Evolutionary conservation across 2,329 filamentous ascomycete genomes (phyloP).

Genomic region (Alternaria burnsii): DNA sequence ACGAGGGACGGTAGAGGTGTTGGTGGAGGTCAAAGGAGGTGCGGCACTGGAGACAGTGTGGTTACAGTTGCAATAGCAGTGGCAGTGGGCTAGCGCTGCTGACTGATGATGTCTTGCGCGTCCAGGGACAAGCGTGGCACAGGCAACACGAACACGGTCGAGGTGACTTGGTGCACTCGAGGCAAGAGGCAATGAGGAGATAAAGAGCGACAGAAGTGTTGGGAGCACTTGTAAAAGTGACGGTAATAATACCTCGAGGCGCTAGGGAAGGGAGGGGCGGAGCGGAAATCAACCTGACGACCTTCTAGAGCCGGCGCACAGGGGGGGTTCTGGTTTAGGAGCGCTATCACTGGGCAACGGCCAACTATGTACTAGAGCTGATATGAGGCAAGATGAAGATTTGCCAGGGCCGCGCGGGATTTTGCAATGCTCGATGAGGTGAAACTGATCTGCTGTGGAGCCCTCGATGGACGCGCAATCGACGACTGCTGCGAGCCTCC

Average conservation of each 20-base stretch:
- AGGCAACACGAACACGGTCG: slow-evolving; percentile 27
- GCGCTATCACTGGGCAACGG: slow-evolving; percentile 26
- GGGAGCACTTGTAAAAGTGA: slow-evolving; percentile 31
- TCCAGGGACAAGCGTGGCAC: slow-evolving; percentile 31
- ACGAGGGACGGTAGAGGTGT: slow-evolving; percentile 32
- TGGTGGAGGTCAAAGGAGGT: slow-evolving; percentile 28
- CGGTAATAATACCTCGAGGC: slow-evolving; percentile 30
- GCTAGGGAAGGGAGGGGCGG: slow-evolving; percentile 44
- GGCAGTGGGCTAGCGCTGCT: slow-evolving; percentile 26
- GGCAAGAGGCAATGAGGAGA: slow-evolving; percentile 26
- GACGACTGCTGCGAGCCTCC: not conserved
- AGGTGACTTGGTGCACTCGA: slow-evolving; percentile 33
- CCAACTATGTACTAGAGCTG: slow-evolving; percentile 17
- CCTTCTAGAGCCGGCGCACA: slow-evolving; percentile 28
- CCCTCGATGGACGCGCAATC: slow-evolving; percentile 45
- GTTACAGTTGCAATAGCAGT: slow-evolving; percentile 19
- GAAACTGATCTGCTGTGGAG: slow-evolving; percentile 46
- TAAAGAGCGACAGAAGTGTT: slow-evolving; percentile 36
- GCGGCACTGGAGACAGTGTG: slow-evolving; percentile 24
- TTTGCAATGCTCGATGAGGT: slow-evolving; percentile 25
- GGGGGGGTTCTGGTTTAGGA: slow-evolving; percentile 22
- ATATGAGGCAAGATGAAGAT: slow-evolving; percentile 25
- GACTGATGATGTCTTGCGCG: slow-evolving; percentile 25
- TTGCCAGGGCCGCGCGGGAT: slow-evolving; percentile 28
- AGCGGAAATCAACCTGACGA: slow-evolving; percentile 36